Evolutionary conservation across 2,329 filamentous ascomycete genomes (phyloP).

Genomic region (Epichloe glyceriae): DNA sequence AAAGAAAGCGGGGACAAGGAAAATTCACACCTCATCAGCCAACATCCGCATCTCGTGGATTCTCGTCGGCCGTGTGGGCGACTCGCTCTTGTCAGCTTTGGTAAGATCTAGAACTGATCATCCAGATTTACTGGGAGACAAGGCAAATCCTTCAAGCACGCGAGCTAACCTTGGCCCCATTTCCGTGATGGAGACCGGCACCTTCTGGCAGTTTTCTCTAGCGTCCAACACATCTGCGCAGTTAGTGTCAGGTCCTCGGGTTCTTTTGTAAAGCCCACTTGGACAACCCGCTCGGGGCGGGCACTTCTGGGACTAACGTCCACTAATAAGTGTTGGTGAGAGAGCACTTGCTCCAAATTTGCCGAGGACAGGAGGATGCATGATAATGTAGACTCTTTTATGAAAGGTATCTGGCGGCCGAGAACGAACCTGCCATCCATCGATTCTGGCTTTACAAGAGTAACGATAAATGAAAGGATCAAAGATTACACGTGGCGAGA

Average conservation of each 20-base stretch:
- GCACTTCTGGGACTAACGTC: background rate
- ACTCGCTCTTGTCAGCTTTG: too few relatives aligned
- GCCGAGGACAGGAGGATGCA: background rate
- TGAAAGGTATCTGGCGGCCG: background rate
- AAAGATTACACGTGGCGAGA: background rate
- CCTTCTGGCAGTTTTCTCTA: constrained; percentile 11
- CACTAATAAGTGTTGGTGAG: background rate
- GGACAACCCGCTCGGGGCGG: constrained; percentile 6
- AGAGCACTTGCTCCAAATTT: background rate
- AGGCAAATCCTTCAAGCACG: background rate
- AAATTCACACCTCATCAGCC: background rate
- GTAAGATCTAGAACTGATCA: background rate
- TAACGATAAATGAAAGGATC: background rate
- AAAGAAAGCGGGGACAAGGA: background rate
- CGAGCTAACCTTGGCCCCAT: background rate
- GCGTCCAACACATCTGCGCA: constrained; percentile 8
- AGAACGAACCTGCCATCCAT: background rate
- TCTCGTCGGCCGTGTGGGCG: background rate
- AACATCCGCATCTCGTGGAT: background rate
- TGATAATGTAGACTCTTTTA: background rate
- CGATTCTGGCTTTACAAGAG: background rate
- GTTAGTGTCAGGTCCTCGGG: constrained; percentile 11
- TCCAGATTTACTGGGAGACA: background rate
- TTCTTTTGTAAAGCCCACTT: constrained; percentile 15
- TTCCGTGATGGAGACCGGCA: background rate